Evolutionary conservation across 257 asterid species (phyloP).

Genomic region (Nicotiana obtusifolia): DNA sequence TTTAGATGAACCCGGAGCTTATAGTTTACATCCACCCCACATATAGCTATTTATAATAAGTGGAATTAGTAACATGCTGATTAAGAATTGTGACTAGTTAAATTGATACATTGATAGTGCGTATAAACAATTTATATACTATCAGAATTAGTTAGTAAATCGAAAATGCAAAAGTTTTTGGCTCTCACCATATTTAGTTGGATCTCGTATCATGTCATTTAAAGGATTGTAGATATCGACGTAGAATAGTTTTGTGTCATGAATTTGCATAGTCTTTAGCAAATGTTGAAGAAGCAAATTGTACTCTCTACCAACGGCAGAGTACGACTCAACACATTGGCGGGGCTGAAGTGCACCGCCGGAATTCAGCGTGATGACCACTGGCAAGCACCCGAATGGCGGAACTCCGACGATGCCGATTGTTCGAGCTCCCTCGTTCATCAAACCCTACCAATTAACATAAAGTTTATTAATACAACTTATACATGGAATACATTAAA

Average conservation of each 20-base stretch:
- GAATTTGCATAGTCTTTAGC: conserved; percentile 19
- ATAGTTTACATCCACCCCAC: too few species aligned
- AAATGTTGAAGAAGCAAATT: conserved; percentile 34
- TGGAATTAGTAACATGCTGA: background rate
- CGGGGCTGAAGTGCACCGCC: conserved; percentile 27
- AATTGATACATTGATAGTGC: too few species aligned
- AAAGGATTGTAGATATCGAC: conserved; percentile 39
- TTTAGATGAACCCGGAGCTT: too few species aligned
- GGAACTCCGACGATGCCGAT: conserved; percentile 55
- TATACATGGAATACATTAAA: background rate
- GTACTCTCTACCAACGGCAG: conserved; percentile 42
- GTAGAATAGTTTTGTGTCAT: conserved; percentile 23
- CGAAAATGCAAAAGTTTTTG: background rate
- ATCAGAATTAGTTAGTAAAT: background rate
- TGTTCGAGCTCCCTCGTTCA: conserved; percentile 44
- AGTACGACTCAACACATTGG: conserved; percentile 37
- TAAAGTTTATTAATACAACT: background rate
- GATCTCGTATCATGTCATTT: conserved; percentile 37
- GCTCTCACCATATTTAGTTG: conserved; percentile 44
- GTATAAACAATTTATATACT: too few species aligned
- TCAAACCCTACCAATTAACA: conserved; percentile 27
- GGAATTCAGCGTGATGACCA: conserved; percentile 40
- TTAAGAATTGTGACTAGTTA: background rate
- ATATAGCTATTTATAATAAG: too few species aligned
- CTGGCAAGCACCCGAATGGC: conserved; percentile 75